These are phyloP conservation scores for Arabidopsis lyrata DNA, from an alignment of 441 rosid species.

Conservation along the genomic window DNA sequence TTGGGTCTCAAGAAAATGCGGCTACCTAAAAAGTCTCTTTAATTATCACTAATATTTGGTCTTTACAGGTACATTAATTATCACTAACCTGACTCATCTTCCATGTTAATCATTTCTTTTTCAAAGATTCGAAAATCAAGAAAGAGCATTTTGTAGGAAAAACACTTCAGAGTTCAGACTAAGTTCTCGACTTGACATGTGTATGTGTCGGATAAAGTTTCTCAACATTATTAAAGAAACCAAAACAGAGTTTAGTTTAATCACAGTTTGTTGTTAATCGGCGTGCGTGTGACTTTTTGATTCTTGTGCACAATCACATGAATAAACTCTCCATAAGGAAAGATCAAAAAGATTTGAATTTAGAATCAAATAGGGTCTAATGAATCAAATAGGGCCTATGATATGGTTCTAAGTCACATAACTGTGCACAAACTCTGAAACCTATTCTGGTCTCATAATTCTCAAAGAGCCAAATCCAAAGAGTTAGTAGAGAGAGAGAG, in stretches of 20 bases:
- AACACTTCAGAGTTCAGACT: slow-evolving; percentile 37
- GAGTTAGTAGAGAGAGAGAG: slow-evolving; percentile 21
- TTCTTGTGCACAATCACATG: slow-evolving; percentile 29
- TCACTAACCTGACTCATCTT: slow-evolving; percentile 32
- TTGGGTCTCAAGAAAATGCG: slow-evolving; percentile 53
- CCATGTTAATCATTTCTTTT: slow-evolving; percentile 31
- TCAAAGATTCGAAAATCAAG: slow-evolving; percentile 33
- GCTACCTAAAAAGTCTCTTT: slow-evolving; percentile 43
- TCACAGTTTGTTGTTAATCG: slow-evolving; percentile 10
- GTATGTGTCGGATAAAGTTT: slow-evolving; percentile 39
- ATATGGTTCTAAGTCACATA: slow-evolving; percentile 20
- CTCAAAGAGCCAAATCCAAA: slow-evolving; percentile 33
- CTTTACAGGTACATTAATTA: slow-evolving; percentile 32
- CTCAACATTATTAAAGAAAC: slow-evolving; percentile 20
- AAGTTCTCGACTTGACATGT: slow-evolving; percentile 50
- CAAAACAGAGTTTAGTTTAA: slow-evolving; percentile 27
- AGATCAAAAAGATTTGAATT: slow-evolving; percentile 30
- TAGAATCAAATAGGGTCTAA: slow-evolving; percentile 28
- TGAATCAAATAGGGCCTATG: slow-evolving; percentile 13
- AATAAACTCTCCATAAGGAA: slow-evolving; percentile 13
- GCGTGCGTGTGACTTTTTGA: slow-evolving; percentile 33
- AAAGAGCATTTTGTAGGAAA: slow-evolving; percentile 28
- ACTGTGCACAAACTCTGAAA: slow-evolving; percentile 38
- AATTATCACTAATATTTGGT: slow-evolving; percentile 35
- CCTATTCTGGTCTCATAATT: slow-evolving; percentile 34